phyloP scores from a whole-genome alignment of 495 filamentous ascomycete species.

The Penicillium pulvis region DNA sequence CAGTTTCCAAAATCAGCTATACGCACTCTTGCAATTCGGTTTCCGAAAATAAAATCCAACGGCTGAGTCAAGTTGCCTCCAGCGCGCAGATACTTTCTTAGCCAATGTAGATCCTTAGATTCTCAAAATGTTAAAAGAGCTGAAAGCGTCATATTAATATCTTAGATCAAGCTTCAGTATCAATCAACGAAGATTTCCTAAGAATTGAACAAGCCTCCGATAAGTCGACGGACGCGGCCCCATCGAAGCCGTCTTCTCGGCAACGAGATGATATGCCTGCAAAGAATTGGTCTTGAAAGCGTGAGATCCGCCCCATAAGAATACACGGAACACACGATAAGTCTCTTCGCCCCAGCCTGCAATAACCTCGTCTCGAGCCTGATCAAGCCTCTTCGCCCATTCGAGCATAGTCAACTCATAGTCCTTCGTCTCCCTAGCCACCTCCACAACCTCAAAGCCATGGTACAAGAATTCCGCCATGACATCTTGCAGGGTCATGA shows the following conservation, averaged over 20 bases:
- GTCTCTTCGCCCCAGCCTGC: conserved; percentile 18
- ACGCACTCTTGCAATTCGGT: too few relatives aligned
- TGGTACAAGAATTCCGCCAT: conserved; percentile 20
- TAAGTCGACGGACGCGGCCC: conserved; percentile 16
- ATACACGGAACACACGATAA: conserved; percentile 19
- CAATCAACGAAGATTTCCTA: background rate
- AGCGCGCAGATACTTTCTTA: too few relatives aligned
- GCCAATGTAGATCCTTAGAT: too few relatives aligned
- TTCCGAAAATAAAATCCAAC: too few relatives aligned
- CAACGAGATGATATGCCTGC: conserved; percentile 22
- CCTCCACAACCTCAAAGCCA: conserved; percentile 15
- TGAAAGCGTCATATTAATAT: too few relatives aligned
- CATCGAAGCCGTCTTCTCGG: conserved; percentile 10
- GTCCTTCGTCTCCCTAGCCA: conserved; percentile 14
- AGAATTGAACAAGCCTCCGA: conserved; percentile 10
- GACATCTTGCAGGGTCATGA: conserved; percentile 21
- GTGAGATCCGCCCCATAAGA: conserved; percentile 18
- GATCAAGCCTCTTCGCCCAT: conserved; percentile 20
- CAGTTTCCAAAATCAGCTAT: too few relatives aligned
- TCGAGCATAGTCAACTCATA: conserved; percentile 24
- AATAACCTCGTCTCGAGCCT: conserved; percentile 14
- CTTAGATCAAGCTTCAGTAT: too few relatives aligned
- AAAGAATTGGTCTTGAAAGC: conserved; percentile 14
- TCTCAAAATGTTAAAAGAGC: too few relatives aligned
- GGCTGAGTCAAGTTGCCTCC: too few relatives aligned